Percentiles rank a stretch among this genome's conserved stretches.
Evolutionary conservation across 768 basidiomycete genomes (phyloP).

Genomic region (Clitopilus hobsonii): DNA sequence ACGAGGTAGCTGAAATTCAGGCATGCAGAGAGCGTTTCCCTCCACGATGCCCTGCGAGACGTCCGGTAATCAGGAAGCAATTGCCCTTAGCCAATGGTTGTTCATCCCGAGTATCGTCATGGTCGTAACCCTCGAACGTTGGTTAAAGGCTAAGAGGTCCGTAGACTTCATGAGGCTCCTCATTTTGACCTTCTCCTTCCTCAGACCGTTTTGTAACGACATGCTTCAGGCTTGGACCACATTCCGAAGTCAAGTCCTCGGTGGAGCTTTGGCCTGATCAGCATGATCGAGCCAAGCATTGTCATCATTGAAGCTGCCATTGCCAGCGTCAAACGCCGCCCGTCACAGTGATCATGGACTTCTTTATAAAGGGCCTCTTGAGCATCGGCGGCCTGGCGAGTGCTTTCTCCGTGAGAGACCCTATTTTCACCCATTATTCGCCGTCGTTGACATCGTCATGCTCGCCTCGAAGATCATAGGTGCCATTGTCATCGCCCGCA

Average conservation of each 20-base stretch:
- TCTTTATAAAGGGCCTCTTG: neutral
- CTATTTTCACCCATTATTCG: neutral
- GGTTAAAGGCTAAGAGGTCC: neutral
- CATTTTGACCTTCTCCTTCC: neutral
- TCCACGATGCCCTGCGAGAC: neutral
- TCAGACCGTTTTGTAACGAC: neutral
- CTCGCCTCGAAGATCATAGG: constrained; percentile 63
- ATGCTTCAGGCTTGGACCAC: neutral
- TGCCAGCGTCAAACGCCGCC: neutral
- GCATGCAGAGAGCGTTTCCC: neutral
- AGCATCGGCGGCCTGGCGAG: neutral
- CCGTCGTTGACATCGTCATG: constrained; percentile 18
- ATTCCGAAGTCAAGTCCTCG: neutral
- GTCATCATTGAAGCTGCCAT: neutral
- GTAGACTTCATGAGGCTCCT: neutral
- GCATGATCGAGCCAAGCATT: neutral
- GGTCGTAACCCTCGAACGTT: neutral
- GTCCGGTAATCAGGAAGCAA: neutral
- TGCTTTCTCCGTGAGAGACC: neutral
- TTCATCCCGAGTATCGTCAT: neutral
- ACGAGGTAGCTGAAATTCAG: neutral
- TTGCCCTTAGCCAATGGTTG: neutral
- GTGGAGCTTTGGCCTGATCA: neutral
- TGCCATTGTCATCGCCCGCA: constrained; percentile 73
- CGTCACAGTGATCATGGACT: neutral